These are phyloP conservation scores for Lenwebbia sp. DNA, from an alignment of 345 rosid species.

Conservation along the genomic window DNA sequence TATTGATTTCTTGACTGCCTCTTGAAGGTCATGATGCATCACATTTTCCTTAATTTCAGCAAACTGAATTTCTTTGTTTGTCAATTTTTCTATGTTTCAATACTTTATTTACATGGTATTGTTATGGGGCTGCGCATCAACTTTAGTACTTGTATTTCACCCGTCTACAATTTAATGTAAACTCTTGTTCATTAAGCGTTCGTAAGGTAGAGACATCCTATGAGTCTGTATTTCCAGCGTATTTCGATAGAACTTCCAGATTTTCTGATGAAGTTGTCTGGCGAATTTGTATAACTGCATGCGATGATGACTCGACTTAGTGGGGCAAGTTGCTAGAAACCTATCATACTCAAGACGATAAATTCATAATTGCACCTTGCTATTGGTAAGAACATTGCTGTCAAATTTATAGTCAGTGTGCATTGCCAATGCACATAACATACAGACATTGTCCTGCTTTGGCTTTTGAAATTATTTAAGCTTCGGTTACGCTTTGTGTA, in stretches of 20 bases:
- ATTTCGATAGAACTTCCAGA: slow-evolving; percentile 55
- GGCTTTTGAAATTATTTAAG: neutral
- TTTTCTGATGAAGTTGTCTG: slow-evolving; percentile 80
- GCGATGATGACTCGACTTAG: slow-evolving; percentile 50
- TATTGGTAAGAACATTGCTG: slow-evolving; percentile 36
- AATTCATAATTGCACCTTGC: slow-evolving; percentile 65
- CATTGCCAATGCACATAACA: neutral
- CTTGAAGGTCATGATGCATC: neutral
- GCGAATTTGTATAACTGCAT: slow-evolving; percentile 56
- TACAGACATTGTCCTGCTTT: neutral
- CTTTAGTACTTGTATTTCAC: neutral
- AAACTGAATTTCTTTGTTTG: neutral
- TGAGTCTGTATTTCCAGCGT: slow-evolving; percentile 53
- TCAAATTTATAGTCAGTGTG: neutral
- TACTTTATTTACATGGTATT: neutral
- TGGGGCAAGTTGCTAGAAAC: slow-evolving; percentile 67
- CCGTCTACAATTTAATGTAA: neutral
- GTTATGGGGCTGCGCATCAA: rapidly evolving
- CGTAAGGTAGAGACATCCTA: slow-evolving; percentile 57
- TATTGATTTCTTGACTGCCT: neutral
- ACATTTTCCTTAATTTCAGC: neutral
- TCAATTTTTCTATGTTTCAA: neutral
- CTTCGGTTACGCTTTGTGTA: neutral
- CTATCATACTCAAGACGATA: slow-evolving; percentile 60
- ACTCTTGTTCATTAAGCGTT: neutral